Evolutionary conservation across 768 basidiomycete genomes (phyloP), one percentile per base, ranked within the genome.

Genomic region (Auricularia heimuer): DNA sequence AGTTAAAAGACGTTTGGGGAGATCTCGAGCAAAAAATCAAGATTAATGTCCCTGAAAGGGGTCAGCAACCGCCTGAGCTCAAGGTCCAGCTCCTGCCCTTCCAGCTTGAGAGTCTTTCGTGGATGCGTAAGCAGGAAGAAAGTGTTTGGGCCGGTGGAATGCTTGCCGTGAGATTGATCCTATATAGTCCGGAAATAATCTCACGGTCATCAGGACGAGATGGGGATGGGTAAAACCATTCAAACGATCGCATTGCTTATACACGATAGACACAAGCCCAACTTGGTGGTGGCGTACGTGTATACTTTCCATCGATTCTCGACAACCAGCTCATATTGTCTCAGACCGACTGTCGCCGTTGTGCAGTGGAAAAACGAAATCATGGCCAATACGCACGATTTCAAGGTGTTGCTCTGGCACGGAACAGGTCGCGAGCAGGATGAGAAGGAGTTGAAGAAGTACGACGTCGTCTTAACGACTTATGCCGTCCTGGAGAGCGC

Each of bases 161-260:
- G 85, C 80, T 98, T 63, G 93, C 94, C 21, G 91, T 91, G 75
- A 69, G 88, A 78, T 1, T 68, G 29, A 60, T 45, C 51, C 64
- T 21, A 42, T 65, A 3, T 11, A 14, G 21, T 6, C 63, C 21
- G 60, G 21, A 8, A 8, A 54, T 36, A 18, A 68, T 4, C 45
- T 66, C 3, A 63, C 56, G 12, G 18, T n/a, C 64, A 69, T 37
- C 69, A 90, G 89, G 91, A 94, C 69, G 92, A 94, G 75, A 94
- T 94, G 92, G 94, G 93, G 21, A 93, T 94, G 92, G 90, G 90
- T 14, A 94, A 94, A 76, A 99, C 96, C 0, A 98, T 99, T 66
- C 97, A 99, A 73, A 93, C 94, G 68, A 95, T 99, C 62, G 83
- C 94, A 1, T 80, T 98, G 45, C 80, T 99, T 44, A 85, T 95